Percentiles rank a stretch among this genome's conserved stretches.
These are phyloP conservation scores for Platismatia glauca DNA, from an alignment of 495 filamentous ascomycete species.

Conservation along the genomic window DNA sequence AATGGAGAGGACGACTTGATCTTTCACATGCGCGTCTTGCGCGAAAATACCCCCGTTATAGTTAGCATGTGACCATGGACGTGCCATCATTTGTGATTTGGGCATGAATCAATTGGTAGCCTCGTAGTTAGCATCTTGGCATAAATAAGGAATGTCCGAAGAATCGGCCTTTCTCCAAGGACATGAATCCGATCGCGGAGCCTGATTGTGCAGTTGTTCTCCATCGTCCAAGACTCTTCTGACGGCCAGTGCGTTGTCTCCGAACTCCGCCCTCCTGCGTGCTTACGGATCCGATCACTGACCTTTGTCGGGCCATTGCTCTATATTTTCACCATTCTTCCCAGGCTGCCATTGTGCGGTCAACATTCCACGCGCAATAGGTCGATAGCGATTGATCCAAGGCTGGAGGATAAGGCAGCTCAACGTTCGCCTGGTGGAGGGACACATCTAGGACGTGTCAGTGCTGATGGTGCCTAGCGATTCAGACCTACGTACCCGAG, in stretches of 20 bases:
- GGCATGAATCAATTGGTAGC: background rate
- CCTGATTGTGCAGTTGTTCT: background rate
- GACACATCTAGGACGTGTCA: background rate
- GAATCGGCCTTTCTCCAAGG: background rate
- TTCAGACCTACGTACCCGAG: constrained; percentile 3
- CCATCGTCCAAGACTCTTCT: background rate
- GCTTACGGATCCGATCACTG: background rate
- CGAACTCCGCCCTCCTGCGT: background rate
- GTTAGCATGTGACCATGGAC: background rate
- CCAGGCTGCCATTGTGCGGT: background rate
- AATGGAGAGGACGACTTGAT: background rate
- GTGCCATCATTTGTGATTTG: background rate
- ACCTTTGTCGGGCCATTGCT: background rate
- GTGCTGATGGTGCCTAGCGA: background rate
- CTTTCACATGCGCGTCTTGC: background rate
- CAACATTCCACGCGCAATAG: too few relatives aligned
- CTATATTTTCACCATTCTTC: background rate
- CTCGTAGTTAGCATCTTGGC: background rate
- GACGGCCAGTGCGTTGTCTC: background rate
- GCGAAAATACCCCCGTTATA: background rate
- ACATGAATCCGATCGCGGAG: background rate
- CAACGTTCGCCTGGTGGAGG: background rate
- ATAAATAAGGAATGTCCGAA: background rate
- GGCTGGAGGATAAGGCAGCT: background rate
- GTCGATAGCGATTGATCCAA: background rate